These are phyloP conservation scores for Lactarius pseudohatsudake DNA, from an alignment of 768 basidiomycete genomes.

Conservation along the genomic window DNA sequence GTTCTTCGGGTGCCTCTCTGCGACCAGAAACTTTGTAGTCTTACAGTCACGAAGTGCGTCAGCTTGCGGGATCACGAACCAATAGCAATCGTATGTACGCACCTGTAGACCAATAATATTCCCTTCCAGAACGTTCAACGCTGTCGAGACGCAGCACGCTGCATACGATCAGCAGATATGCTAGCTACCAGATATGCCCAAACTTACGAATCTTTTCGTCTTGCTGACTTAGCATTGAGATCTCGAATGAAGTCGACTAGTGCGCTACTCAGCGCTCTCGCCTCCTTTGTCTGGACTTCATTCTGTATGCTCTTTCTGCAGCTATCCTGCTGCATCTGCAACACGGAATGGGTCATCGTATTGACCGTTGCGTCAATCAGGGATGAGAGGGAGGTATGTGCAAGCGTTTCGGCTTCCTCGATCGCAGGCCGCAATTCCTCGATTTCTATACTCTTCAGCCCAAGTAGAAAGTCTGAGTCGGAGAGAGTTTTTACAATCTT, in stretches of 20 bases:
- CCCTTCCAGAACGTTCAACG: background rate
- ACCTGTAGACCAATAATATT: background rate
- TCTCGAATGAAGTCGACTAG: slow-evolving; percentile 9
- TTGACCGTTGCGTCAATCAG: slow-evolving; percentile 1
- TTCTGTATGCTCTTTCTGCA: slow-evolving; percentile 8
- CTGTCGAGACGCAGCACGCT: slow-evolving; percentile 3
- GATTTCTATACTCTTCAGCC: slow-evolving; percentile 4
- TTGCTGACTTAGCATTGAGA: background rate
- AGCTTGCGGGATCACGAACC: background rate
- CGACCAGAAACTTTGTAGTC: slow-evolving; percentile 1
- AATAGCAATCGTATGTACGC: background rate
- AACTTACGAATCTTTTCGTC: slow-evolving; percentile 2
- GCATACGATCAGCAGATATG: background rate
- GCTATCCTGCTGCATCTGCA: slow-evolving; percentile 8
- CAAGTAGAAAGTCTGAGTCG: slow-evolving; percentile 16
- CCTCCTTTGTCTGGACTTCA: background rate
- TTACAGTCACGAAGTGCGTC: background rate
- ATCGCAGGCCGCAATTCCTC: background rate
- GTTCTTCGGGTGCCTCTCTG: background rate
- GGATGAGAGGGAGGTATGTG: background rate
- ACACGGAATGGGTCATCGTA: background rate
- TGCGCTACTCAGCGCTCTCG: background rate
- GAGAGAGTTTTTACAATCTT: background rate
- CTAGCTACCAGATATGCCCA: background rate
- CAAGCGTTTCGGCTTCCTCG: background rate